These are phyloP conservation scores for Solanum medicagineum DNA, from an alignment of 257 asterid species.

Conservation along the genomic window DNA sequence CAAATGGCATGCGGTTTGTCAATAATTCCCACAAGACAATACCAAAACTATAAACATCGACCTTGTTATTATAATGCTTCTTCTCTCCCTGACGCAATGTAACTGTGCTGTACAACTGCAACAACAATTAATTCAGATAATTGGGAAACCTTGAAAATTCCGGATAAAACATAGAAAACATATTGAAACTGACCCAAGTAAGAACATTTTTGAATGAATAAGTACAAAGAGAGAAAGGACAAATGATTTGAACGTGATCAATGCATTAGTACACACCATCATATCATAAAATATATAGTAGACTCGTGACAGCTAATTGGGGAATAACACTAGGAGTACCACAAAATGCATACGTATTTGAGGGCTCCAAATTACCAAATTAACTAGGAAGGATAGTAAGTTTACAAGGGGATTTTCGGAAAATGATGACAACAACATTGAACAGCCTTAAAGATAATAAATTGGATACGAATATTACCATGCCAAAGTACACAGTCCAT, in stretches of 20 bases:
- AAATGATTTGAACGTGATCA: not conserved
- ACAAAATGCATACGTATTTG: not conserved
- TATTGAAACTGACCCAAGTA: not conserved
- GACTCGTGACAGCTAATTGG: not conserved
- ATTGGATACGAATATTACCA: not conserved
- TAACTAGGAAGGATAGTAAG: not conserved
- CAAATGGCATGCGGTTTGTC: slow-evolving; percentile 94
- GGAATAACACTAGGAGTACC: not conserved
- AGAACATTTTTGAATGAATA: not conserved
- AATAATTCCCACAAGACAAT: slow-evolving; percentile 84
- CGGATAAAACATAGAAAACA: not conserved
- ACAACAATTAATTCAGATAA: slow-evolving; percentile 7
- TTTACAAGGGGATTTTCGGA: not conserved
- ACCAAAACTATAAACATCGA: slow-evolving; percentile 92
- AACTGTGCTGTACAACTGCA: slow-evolving; percentile 94
- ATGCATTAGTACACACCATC: not conserved
- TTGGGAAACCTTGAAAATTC: not conserved
- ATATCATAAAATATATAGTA: not conserved
- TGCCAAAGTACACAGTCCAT: not conserved
- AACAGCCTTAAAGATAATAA: not conserved
- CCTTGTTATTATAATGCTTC: slow-evolving; percentile 95
- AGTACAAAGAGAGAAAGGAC: not conserved
- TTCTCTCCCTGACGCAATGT: slow-evolving; percentile 96
- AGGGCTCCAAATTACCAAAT: not conserved
- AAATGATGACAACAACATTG: not conserved